A percentile compares a stretch with the other conserved stretches of the same genome.
phyloP scores from a whole-genome alignment of 2,329 filamentous ascomycete species.

The Raffaelea deltoideospora region DNA sequence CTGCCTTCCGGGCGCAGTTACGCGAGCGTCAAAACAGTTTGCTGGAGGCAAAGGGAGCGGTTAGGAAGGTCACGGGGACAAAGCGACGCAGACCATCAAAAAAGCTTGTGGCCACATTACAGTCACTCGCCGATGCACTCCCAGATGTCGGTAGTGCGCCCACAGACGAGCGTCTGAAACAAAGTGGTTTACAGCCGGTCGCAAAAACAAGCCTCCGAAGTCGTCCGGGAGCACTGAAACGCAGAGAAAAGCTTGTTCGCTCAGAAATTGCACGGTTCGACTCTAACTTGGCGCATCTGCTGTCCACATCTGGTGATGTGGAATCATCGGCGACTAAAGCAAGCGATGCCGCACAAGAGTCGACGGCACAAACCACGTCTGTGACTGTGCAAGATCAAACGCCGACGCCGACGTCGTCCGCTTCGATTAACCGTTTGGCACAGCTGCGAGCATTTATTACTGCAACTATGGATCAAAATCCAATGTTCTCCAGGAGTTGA shows the following conservation, averaged over 20 bases:
- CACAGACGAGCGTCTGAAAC: slow-evolving; percentile 11
- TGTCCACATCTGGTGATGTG: no score
- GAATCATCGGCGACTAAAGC: no score
- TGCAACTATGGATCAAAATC: slow-evolving; percentile 77
- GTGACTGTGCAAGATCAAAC: slow-evolving; percentile 9
- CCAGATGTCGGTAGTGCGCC: slow-evolving; percentile 39
- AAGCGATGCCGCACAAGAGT: slow-evolving; percentile 3
- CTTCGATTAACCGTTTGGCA: slow-evolving; percentile 66
- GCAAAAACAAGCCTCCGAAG: slow-evolving; percentile 61
- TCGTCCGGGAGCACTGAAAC: slow-evolving; percentile 66
- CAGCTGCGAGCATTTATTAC: slow-evolving; percentile 74
- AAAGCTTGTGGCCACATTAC: slow-evolving; percentile 63
- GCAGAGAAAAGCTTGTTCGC: slow-evolving; percentile 65
- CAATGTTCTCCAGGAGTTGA: slow-evolving; percentile 64
- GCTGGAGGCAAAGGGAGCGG: no score
- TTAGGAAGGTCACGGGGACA: no score
- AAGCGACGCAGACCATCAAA: slow-evolving; percentile 52
- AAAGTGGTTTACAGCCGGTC: slow-evolving; percentile 7
- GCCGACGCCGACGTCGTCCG: slow-evolving; percentile 36
- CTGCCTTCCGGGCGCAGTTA: slow-evolving; percentile 63
- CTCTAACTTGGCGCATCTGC: slow-evolving; percentile 65
- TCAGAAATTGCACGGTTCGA: slow-evolving; percentile 75
- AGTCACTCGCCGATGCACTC: slow-evolving; percentile 65
- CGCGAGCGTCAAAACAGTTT: slow-evolving; percentile 48
- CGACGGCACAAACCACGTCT: background rate